Evolutionary conservation across 2,329 filamentous ascomycete genomes (phyloP).

Genomic region (Chaetomium globosum): DNA sequence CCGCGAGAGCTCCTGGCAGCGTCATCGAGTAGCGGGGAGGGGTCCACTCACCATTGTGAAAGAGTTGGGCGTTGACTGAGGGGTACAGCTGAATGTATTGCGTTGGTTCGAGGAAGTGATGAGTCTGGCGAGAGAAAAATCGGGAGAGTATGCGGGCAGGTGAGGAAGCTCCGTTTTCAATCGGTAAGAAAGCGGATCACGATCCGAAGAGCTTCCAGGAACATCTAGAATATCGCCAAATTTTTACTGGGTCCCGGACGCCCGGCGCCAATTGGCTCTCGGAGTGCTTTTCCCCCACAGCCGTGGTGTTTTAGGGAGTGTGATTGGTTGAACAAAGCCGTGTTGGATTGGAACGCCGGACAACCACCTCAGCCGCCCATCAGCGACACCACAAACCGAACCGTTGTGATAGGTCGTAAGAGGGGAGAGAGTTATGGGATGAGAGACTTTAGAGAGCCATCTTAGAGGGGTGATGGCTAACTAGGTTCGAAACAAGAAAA

Average conservation of each 20-base stretch:
- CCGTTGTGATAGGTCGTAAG: neutral
- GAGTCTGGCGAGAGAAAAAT: slow-evolving; percentile 13
- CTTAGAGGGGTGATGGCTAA: too few species aligned
- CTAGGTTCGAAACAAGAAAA: too few species aligned
- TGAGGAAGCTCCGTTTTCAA: slow-evolving; percentile 27
- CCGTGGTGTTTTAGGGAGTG: slow-evolving; percentile 6
- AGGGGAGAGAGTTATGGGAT: neutral
- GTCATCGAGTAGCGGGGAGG: neutral
- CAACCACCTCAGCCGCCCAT: neutral
- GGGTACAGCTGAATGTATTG: neutral
- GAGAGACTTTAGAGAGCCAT: neutral
- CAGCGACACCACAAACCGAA: neutral
- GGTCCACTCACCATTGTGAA: slow-evolving; percentile 29
- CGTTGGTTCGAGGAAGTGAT: neutral
- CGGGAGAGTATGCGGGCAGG: slow-evolving; percentile 16
- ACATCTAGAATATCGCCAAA: slow-evolving; percentile 42
- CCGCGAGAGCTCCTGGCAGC: neutral
- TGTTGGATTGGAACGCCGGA: neutral
- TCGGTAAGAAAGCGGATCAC: slow-evolving; percentile 27
- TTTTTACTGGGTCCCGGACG: slow-evolving; percentile 35
- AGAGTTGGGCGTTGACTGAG: slow-evolving; percentile 5
- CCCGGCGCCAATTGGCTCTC: slow-evolving; percentile 24
- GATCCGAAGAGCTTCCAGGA: slow-evolving; percentile 40
- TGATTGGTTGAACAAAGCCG: slow-evolving; percentile 19
- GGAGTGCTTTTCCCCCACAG: slow-evolving; percentile 35